phyloP scores from a whole-genome alignment of 2,329 filamentous ascomycete species.

The Delphinella strobiligena region DNA sequence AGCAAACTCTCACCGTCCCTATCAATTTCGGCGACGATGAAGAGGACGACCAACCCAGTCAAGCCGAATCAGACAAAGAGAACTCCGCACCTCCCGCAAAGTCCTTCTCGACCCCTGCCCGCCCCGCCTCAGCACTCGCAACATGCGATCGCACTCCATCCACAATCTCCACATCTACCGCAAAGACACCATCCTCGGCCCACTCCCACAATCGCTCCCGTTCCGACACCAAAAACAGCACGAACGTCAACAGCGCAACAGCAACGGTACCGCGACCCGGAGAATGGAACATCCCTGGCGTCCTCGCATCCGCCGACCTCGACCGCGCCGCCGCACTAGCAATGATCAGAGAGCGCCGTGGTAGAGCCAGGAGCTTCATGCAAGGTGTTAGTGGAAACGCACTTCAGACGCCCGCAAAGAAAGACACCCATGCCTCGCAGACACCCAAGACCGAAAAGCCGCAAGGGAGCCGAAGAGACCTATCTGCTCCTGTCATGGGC shows the following conservation, averaged over 20 bases:
- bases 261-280: no score
- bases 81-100: slow-evolving; percentile 8
- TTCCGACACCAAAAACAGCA: no score
- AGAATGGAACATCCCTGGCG: neutral
- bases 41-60: slow-evolving; percentile 7
- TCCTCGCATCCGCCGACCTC: slow-evolving; percentile 13
- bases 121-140: slow-evolving; percentile 15
- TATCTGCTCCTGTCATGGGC: no score
- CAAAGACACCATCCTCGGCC: slow-evolving; percentile 20
- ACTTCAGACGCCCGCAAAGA: no score
- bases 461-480: no score
- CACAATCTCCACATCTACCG: slow-evolving; percentile 17
- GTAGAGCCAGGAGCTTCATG: slow-evolving; percentile 57
- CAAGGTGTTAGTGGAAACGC: no score
- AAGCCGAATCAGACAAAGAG: slow-evolving; percentile 6
- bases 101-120: slow-evolving; percentile 16
- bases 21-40: slow-evolving; percentile 11
- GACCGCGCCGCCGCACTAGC: slow-evolving; percentile 62
- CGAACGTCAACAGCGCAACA: no score
- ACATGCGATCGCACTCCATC: slow-evolving; percentile 17
- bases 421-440: no score
- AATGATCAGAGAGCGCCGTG: slow-evolving; percentile 60
- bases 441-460: no score
- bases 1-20: slow-evolving; percentile 8
- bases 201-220: neutral